Conservation (phyloP, 73 alveolate genomes). For the Symbiodinium natans region DNA sequence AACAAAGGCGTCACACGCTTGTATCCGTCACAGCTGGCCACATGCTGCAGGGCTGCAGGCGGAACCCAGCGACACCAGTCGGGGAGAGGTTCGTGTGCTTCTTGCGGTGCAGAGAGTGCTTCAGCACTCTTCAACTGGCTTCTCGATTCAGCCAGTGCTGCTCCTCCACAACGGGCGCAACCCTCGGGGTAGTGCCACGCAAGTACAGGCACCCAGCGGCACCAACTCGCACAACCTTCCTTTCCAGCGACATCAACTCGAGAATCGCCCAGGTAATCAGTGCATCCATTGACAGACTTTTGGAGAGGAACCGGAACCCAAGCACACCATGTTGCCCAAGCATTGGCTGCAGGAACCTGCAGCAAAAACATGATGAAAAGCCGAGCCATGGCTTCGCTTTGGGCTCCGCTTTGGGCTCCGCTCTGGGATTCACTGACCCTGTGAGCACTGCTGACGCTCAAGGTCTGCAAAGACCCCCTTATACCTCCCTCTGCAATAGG, state of each 20-base stretch:
- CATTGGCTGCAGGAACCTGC: not conserved
- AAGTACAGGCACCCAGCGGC: conserved; percentile 61
- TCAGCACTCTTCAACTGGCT: not conserved
- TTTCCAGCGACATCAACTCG: conserved; percentile 26
- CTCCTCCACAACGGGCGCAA: conserved; percentile 18
- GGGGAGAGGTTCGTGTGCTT: not conserved
- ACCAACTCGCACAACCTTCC: conserved; percentile 68
- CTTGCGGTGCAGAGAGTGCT: not conserved
- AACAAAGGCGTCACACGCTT: not conserved
- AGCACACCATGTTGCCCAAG: conserved; percentile 54
- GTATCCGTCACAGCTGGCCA: not conserved
- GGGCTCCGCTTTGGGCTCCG: no score
- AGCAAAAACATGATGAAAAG: not conserved
- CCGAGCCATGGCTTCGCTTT: no score
- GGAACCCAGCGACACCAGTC: conserved; percentile 58
- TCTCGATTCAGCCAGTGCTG: not conserved
- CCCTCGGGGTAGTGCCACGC: conserved; percentile 71
- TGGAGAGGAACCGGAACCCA: conserved; percentile 61
- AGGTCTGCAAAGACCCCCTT: no score
- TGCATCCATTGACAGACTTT: conserved; percentile 27
- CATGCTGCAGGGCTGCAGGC: conserved; percentile 20
- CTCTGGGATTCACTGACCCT: no score
- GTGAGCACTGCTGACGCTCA: no score
- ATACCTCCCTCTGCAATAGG: no score
- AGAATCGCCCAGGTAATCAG: conserved; percentile 8